Evolutionary conservation across 176 grass and related monocot species (phyloP).

Genomic region (Raddia distichophylla): DNA sequence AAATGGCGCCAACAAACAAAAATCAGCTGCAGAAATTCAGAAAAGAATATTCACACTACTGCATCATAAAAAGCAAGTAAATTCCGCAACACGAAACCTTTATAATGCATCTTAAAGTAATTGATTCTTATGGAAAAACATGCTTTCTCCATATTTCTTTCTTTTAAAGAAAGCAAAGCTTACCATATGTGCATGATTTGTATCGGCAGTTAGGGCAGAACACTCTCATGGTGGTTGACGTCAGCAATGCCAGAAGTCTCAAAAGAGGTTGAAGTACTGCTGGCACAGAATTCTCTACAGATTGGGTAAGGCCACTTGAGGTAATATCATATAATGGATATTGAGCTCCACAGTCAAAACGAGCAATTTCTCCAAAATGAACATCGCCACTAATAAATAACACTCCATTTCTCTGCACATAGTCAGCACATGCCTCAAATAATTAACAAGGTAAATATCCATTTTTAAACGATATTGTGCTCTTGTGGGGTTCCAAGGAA

Average conservation of each 20-base stretch:
- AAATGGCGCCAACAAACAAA: conserved; percentile 10
- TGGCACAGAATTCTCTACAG: conserved; percentile 65
- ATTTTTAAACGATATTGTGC: conserved; percentile 22
- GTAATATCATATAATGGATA: conserved; percentile 94
- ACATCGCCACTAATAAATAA: conserved; percentile 93
- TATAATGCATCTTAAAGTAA: not conserved
- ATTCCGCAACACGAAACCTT: conserved; percentile 2
- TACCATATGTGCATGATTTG: conserved; percentile 90
- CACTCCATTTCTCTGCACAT: conserved; percentile 78
- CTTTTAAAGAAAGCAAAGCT: conserved; percentile 23
- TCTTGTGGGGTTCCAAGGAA: not conserved
- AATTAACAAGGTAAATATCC: conserved; percentile 9
- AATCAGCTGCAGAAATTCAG: not conserved
- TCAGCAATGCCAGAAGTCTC: conserved; percentile 61
- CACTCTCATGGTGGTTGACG: conserved; percentile 76
- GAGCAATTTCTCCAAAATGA: conserved; percentile 94
- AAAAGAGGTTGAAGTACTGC: conserved; percentile 52
- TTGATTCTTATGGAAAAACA: conserved; percentile 5
- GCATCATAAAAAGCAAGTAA: not conserved
- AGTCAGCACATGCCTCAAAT: not conserved
- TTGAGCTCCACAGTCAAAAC: conserved; percentile 69
- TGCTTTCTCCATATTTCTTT: conserved; percentile 2
- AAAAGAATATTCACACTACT: not conserved
- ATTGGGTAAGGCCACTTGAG: conserved; percentile 91
- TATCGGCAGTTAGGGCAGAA: conserved; percentile 55